phyloP scores from a whole-genome alignment of 768 basidiomycete species.

The Phlegmacium glaucopus region DNA sequence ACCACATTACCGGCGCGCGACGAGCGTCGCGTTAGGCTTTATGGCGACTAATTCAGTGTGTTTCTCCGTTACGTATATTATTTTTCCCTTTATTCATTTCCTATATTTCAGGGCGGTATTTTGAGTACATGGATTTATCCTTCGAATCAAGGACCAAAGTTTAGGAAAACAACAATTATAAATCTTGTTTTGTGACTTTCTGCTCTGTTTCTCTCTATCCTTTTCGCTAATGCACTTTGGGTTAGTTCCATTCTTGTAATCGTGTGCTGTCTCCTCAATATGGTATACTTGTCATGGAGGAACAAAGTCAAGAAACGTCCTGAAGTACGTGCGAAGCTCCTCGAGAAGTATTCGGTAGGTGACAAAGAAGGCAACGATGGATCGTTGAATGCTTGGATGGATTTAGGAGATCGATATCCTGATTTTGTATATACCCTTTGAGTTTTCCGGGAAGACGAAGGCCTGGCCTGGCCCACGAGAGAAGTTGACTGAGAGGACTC shows the following conservation, averaged over 20 bases:
- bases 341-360: too few relatives aligned
- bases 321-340: too few relatives aligned
- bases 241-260: conserved; percentile 24
- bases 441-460: too few relatives aligned
- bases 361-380: conserved; percentile 26
- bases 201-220: not conserved
- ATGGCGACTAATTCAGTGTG: conserved; percentile 33
- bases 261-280: conserved; percentile 18
- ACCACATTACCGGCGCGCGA: too few relatives aligned
- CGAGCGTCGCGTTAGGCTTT: conserved; percentile 31
- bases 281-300: too few relatives aligned
- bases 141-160: conserved; percentile 33
- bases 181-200: conserved; percentile 32
- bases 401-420: conserved; percentile 33
- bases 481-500: too few relatives aligned
- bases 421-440: conserved; percentile 32
- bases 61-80: not conserved
- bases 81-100: conserved; percentile 15
- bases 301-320: too few relatives aligned
- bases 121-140: conserved; percentile 39
- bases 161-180: conserved; percentile 32
- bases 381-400: conserved; percentile 28
- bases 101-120: conserved; percentile 30
- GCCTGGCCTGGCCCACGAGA: too few relatives aligned
- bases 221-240: not conserved